Evolutionary conservation across 495 filamentous ascomycete species (phyloP).

Genomic region (Rhypophila decipiens): DNA sequence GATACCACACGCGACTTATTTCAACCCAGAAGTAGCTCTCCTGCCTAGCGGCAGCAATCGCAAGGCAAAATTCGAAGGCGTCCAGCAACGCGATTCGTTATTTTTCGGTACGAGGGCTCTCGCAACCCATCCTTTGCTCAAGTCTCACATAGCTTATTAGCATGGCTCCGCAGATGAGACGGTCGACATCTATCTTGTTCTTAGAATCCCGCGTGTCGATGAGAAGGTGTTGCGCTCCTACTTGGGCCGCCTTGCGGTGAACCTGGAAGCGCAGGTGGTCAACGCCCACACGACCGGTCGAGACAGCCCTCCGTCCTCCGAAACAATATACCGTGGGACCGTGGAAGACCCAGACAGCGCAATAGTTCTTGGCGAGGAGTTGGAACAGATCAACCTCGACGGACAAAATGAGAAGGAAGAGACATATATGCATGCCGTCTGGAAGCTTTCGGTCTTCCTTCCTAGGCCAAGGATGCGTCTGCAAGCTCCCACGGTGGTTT

Average conservation of each 20-base stretch:
- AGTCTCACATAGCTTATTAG: slow-evolving; percentile 55
- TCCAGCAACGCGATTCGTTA: slow-evolving; percentile 45
- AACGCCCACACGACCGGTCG: slow-evolving; percentile 46
- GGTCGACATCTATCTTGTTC: slow-evolving; percentile 63
- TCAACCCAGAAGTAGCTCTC: slow-evolving; percentile 58
- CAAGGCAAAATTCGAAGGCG: slow-evolving; percentile 37
- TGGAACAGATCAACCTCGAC: slow-evolving; percentile 19
- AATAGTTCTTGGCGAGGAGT: slow-evolving; percentile 51
- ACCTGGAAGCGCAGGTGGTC: slow-evolving; percentile 64
- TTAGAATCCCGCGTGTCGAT: slow-evolving; percentile 59
- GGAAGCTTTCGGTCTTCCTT: slow-evolving; percentile 73
- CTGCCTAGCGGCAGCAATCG: slow-evolving; percentile 22
- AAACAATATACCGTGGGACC: slow-evolving; percentile 58
- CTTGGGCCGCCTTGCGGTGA: slow-evolving; percentile 58
- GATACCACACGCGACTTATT: slow-evolving; percentile 61
- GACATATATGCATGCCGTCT: slow-evolving; percentile 62
- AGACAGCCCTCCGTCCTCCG: slow-evolving; percentile 47
- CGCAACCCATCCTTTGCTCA: slow-evolving; percentile 19
- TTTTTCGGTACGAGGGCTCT: slow-evolving; percentile 61
- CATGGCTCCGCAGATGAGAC: slow-evolving; percentile 71
- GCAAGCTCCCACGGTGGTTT: slow-evolving; percentile 69
- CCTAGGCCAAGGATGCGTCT: slow-evolving; percentile 70
- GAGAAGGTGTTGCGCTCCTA: slow-evolving; percentile 53
- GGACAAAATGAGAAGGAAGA: slow-evolving; percentile 24
- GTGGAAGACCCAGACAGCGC: slow-evolving; percentile 57